Conservation (phyloP, 2,329 filamentous ascomycete genomes). For the Magnaporthiopsis poae region DNA sequence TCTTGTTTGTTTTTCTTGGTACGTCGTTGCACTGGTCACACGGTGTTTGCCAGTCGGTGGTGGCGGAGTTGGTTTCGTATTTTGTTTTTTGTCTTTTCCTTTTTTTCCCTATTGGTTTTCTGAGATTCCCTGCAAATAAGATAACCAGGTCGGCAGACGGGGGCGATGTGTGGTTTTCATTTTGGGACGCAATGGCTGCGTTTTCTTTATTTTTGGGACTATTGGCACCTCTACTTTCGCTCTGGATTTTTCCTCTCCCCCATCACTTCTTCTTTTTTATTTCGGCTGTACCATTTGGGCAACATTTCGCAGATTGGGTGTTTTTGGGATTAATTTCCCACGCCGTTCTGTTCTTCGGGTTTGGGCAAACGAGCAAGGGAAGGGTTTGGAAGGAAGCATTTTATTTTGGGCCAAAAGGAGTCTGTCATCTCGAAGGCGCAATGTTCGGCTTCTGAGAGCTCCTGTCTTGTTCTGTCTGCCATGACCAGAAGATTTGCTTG, state of each 20-base stretch:
- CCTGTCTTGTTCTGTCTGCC: background rate
- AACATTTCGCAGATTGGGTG: background rate
- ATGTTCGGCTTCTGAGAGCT: background rate
- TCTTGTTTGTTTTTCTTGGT: background rate
- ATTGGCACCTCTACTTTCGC: background rate
- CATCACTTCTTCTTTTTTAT: constrained; percentile 4
- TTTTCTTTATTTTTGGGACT: background rate
- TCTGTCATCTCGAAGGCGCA: background rate
- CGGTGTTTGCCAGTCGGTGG: background rate
- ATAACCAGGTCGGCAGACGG: constrained; percentile 6
- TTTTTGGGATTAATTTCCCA: background rate
- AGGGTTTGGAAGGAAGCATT: background rate
- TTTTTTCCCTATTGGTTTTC: constrained; percentile 5
- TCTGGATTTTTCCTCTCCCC: background rate
- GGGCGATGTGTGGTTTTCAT: constrained; percentile 3
- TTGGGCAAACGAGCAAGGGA: background rate
- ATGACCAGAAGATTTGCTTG: background rate
- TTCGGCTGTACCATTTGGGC: constrained; percentile 6
- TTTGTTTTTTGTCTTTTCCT: background rate
- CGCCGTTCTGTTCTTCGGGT: background rate
- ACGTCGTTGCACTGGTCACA: constrained; percentile 3
- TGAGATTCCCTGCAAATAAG: constrained; percentile 9
- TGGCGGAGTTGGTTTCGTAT: constrained; percentile 7
- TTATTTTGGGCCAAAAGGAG: constrained; percentile 1
- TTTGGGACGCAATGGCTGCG: background rate